phyloP scores from a whole-genome alignment of 257 asterid species.

The Plantago elongata region DNA sequence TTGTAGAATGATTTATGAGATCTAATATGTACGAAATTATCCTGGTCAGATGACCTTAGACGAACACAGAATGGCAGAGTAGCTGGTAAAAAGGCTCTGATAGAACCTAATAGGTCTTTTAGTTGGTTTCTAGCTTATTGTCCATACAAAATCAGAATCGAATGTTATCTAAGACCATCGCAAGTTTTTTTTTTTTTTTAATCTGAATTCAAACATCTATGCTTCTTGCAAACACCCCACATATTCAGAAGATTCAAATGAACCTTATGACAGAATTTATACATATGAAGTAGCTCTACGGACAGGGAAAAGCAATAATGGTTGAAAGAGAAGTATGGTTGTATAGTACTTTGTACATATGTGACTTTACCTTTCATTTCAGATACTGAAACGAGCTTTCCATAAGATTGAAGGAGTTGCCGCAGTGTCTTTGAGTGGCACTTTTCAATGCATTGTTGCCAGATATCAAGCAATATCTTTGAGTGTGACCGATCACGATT shows the following conservation, averaged over 20 bases:
- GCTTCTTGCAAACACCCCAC: not conserved
- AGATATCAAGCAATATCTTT: slow-evolving; percentile 52
- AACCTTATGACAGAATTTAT: not conserved
- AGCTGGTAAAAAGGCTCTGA: too few relatives aligned
- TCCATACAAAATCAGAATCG: too few relatives aligned
- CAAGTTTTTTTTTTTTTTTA: too few relatives aligned
- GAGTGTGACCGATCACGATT: slow-evolving; percentile 38
- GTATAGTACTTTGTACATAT: slow-evolving; percentile 2
- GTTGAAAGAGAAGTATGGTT: not conserved
- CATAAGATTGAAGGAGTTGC: slow-evolving; percentile 70
- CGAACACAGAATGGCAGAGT: too few relatives aligned
- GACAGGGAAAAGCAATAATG: too few relatives aligned
- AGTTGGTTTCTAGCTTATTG: too few relatives aligned
- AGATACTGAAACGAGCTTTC: slow-evolving; percentile 72
- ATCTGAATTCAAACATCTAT: too few relatives aligned
- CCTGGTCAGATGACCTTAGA: too few relatives aligned
- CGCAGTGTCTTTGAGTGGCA: slow-evolving; percentile 90
- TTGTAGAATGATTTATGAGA: too few relatives aligned
- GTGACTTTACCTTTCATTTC: slow-evolving; percentile 62
- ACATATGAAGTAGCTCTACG: not conserved
- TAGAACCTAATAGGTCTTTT: too few relatives aligned
- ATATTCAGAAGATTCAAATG: not conserved
- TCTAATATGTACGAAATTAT: too few relatives aligned
- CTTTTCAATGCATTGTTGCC: slow-evolving; percentile 77
- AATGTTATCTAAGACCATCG: too few relatives aligned